Evolutionary conservation across 306 rosid genomes (phyloP), one percentile per base, ranked within the genome.

Genomic region (Geum urbanum): DNA sequence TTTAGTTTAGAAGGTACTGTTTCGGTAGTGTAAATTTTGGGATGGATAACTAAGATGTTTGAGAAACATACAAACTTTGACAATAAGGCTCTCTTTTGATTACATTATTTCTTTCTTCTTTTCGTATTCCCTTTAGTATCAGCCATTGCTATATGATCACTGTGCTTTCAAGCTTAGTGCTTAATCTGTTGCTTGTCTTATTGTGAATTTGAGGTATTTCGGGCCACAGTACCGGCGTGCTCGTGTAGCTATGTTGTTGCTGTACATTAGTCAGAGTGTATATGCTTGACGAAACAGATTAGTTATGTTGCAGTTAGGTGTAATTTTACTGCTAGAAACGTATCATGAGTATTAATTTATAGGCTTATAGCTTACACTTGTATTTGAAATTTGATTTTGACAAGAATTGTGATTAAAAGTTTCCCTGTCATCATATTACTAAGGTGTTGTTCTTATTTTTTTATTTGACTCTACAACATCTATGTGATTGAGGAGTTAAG

Each of bases 281-380:
- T 66, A n/a, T 18, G 5, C 59, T 52, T 67, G 59, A 67, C 15
- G 59, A 67, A 50, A 35, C 46, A 67, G 47, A 35, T 4, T 35
- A 15, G 16, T 32, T 13, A 35, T 18, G 7, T 5, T 32, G 27
- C 27, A 24, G 27, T 24, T 24, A 24, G 27, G 27, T 24, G 27
- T 24, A 24, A 24, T 24, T 24, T 24, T 24, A 24, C 27, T 24
- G 27, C 27, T 24, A 24, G 27, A 24, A 24, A 24, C 53, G 39
- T 52, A 14, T 63, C 10, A 2, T 32, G 51, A n/a, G n/a, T 61
- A 10, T 7, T 15, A 24, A n/a, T 64, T 12, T 7, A 10, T 63
- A 18, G 69, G 32, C 69, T 22, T 46, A 10, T 4, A 44, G 51
- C 41, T 32, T 14, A 44, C 39, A 63, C 18, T 9, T 41, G 27